A percentile compares a stretch with the other conserved stretches of the same genome.
Evolutionary conservation across 345 rosid species (phyloP).

Genomic region (Acer campestre): DNA sequence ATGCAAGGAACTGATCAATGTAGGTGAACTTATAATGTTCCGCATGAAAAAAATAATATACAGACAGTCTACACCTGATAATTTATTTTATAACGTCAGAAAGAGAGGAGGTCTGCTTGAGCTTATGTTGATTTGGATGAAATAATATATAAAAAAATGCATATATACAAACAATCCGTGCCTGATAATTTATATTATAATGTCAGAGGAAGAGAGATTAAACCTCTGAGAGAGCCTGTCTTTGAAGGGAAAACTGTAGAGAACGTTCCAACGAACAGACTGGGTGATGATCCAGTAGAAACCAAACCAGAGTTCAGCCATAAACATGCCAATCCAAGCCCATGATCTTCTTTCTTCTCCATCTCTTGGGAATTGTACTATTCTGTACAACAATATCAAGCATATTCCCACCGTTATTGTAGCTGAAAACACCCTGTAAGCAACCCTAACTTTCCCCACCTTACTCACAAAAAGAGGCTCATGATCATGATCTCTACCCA

Average conservation of each 20-base stretch:
- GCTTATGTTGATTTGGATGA: too few species aligned
- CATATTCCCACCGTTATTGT: constrained; percentile 29
- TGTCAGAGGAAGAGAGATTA: not conserved
- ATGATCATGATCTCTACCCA: not conserved
- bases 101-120: too few species aligned
- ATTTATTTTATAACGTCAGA: too few species aligned
- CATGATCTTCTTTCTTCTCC: constrained; percentile 25
- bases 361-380: constrained; percentile 23
- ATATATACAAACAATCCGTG: too few species aligned
- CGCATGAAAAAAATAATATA: too few species aligned
- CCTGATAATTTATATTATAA: too few species aligned
- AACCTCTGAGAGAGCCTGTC: constrained; percentile 44
- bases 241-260: constrained; percentile 32
- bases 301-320: constrained; percentile 49
- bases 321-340: constrained; percentile 45
- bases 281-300: constrained; percentile 52
- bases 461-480: not conserved
- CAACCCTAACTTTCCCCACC: not conserved
- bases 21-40: too few species aligned
- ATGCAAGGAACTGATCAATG: too few species aligned
- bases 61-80: too few species aligned
- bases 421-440: not conserved
- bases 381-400: constrained; percentile 40
- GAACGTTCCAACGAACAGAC: constrained; percentile 49
- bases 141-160: too few species aligned